These are phyloP conservation scores for Pythium sukuiense DNA, from an alignment of 352 stramenopile genomes.

Conservation along the genomic window DNA sequence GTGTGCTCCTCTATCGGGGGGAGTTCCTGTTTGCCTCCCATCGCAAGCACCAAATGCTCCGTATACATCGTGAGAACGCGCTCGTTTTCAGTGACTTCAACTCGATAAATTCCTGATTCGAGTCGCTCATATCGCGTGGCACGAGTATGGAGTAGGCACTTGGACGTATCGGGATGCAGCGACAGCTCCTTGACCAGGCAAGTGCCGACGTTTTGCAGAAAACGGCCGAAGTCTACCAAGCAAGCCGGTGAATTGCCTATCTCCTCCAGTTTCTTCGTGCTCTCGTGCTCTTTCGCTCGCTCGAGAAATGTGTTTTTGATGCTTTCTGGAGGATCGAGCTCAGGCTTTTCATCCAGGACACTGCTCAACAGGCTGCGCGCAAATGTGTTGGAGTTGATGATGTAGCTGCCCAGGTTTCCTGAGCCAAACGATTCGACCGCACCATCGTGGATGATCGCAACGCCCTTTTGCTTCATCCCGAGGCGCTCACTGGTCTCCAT, in stretches of 20 bases:
- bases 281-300: conserved; percentile 44
- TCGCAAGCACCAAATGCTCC: conserved; percentile 69
- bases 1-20: conserved; percentile 38
- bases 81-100: conserved; percentile 39
- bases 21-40: conserved; percentile 57
- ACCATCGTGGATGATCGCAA: conserved; percentile 65
- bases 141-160: conserved; percentile 49
- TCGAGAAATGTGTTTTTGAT: conserved; percentile 79
- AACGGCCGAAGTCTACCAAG: conserved; percentile 63
- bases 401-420: conserved; percentile 72
- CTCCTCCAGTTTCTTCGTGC: conserved; percentile 52
- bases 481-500: conserved; percentile 37
- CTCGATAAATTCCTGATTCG: conserved; percentile 45
- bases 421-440: conserved; percentile 51
- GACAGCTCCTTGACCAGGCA: conserved; percentile 50
- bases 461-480: conserved; percentile 50
- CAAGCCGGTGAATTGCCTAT: conserved; percentile 50
- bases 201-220: conserved; percentile 55
- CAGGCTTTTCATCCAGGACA: conserved; percentile 75
- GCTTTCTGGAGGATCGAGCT: conserved; percentile 71
- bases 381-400: conserved; percentile 89
- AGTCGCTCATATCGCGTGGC: conserved; percentile 50
- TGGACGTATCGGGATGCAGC: conserved; percentile 39
- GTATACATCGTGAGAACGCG: conserved; percentile 44
- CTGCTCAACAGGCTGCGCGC: conserved; percentile 69